Evolutionary conservation across 371 early-diverging fungal species (phyloP), one percentile per base, ranked within the genome.

Genomic region (Actinomortierella ambigua): DNA sequence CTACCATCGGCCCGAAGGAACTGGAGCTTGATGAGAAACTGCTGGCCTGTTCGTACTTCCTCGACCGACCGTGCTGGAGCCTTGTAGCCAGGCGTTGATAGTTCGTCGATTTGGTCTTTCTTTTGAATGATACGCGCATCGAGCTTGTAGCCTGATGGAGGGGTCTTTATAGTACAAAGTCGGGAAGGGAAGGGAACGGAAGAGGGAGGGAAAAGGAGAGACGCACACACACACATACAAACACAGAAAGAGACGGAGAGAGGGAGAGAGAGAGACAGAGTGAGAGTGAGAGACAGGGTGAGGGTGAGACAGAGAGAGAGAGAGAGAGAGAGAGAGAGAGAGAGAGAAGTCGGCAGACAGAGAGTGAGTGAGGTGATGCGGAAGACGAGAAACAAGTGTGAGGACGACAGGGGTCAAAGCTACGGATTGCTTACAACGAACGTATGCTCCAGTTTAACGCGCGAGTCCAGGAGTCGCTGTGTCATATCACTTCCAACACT

Each of bases 21-120:
- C 47, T 66, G 66, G 22, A 70, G 55, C 52, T 70, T 70, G 65
- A 70, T 70, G 47, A 70, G 56, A 51, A 70, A 70, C 53, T 70
- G 71, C 44, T 70, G 71, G 0, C 71, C 71, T 17, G 71, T 70
- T 26, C 71, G 50, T 0, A 70, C 62, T 23, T 70, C 71, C 24
- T 70, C 66, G 15, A 70, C 71, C n/a, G 58, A 42, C 3, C 65
- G 65, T 6, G 62, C 24, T 0, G 59, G 54, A 44, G 57, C 48
- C 23, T 46, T 44, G 3, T 23, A 17, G 1, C 71, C 71, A 7
- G 55, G 61, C 3, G 59, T 53, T 0, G 71, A 65, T 17, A 65
- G 53, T 49, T 65, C 71, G 44, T 70, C 71, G 14, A 70, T 57
- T 29, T 70, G 71, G 20, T 70, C 71, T 26, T 70, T 70, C 50